Evolutionary conservation across 495 filamentous ascomycete species (phyloP).

Genomic region (Halenospora varia): DNA sequence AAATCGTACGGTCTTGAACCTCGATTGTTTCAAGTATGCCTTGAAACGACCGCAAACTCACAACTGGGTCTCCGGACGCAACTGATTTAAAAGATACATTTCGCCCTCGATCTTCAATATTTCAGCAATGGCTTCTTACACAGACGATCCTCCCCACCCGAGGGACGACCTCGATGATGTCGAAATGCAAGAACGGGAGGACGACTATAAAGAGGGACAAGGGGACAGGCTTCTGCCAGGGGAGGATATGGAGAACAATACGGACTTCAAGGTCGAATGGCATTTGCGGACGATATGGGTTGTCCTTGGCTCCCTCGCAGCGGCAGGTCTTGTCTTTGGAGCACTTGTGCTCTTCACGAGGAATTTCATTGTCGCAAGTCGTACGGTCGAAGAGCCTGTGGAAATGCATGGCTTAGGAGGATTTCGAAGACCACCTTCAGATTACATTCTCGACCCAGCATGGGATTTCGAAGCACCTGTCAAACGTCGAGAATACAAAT

Average conservation of each 20-base stretch:
- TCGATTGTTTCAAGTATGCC: background rate
- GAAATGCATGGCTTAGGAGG: background rate
- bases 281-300: constrained; percentile 27
- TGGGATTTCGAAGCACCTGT: constrained; percentile 39
- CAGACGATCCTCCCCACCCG: background rate
- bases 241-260: constrained; percentile 7
- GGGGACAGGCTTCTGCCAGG: constrained; percentile 15
- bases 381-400: background rate
- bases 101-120: background rate
- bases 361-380: constrained; percentile 14
- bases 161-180: constrained; percentile 15
- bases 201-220: constrained; percentile 9
- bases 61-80: no score
- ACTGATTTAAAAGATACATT: background rate
- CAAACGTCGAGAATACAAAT: constrained; percentile 43
- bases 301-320: constrained; percentile 13
- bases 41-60: background rate
- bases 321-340: constrained; percentile 8
- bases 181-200: constrained; percentile 21
- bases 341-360: constrained; percentile 14
- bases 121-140: constrained; percentile 10
- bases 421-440: constrained; percentile 29
- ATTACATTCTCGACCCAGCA: constrained; percentile 42
- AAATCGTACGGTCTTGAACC: background rate
- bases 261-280: constrained; percentile 18